Evolutionary conservation across 768 basidiomycete genomes (phyloP), one percentile per base, ranked within the genome.

Genomic region (Arthromyces matolae): DNA sequence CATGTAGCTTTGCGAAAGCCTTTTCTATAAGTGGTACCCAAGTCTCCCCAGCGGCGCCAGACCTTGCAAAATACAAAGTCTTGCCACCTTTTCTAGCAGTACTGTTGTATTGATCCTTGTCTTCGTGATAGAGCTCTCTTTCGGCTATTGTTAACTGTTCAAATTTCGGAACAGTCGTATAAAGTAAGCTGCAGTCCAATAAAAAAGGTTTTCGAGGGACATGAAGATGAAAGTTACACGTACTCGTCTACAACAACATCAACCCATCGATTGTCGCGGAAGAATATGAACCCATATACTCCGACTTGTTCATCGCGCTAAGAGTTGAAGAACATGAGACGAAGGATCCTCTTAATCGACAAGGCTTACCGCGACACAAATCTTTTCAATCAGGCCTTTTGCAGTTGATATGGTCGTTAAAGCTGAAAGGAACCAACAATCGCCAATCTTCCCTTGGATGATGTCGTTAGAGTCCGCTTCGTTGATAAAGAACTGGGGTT

Each of bases 11-110:
- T 2, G 79, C 78, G 49, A 72, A 80, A 2, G 79, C 79, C 57
- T 80, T 80, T 57, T 80, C 79, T n/a, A 80, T 68, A n/a, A 80
- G 60, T 2, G 79, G 75, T 0, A 79, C 76, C 78, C 78, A 80
- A 4, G 77, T 79, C 50, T 80, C 78, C 24, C 71, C 73, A 38
- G 71, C 66, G 4, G 70, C 63, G 1, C 70, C 72, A 5, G 73
- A 76, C 42, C 67, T 70, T 8, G 79, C 76, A 56, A 79, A 80
- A 51, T 74, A 78, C 28, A 80, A 54, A 1, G 65, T 65, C 56
- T 77, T 78, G 24, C 70, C 71, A 27, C 77, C 75, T 41, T 71
- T 74, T 3, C 78, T 60, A 1, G 77, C 78, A 0, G 69, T 66
- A 24, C 60, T 55, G 52, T 77, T 72, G 55, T 72, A 80, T 8